A percentile compares a stretch with the other conserved stretches of the same genome.
phyloP scores from a whole-genome alignment of 1,284 basidiomycete genomes.

The Porphyrellus sp. region DNA sequence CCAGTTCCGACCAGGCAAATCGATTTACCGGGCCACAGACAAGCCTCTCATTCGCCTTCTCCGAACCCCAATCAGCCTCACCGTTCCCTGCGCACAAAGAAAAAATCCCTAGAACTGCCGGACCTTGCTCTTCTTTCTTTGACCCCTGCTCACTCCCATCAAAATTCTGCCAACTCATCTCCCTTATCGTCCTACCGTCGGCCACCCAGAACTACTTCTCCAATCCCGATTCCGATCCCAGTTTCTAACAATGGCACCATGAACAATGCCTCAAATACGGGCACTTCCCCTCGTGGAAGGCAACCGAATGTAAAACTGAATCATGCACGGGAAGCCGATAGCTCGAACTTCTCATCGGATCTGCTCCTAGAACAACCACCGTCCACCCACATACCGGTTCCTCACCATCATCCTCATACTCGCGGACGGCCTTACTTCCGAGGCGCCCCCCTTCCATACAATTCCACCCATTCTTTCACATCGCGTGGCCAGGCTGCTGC shows the following conservation, averaged over 20 bases:
- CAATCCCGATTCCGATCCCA: slow-evolving; percentile 45
- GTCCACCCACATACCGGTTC: slow-evolving; percentile 44
- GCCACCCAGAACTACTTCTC: slow-evolving; percentile 44
- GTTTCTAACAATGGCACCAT: slow-evolving; percentile 37
- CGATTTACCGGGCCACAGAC: slow-evolving; percentile 22
- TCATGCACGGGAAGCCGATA: slow-evolving; percentile 26
- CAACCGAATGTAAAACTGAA: slow-evolving; percentile 33
- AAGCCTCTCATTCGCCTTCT: slow-evolving; percentile 33
- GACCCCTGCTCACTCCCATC: slow-evolving; percentile 43
- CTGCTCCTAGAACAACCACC: slow-evolving; percentile 40
- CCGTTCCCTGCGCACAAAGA: slow-evolving; percentile 61
- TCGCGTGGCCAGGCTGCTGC: slow-evolving; percentile 28
- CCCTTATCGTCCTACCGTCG: slow-evolving; percentile 43
- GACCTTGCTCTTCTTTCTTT: slow-evolving; percentile 67
- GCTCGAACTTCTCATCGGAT: slow-evolving; percentile 37
- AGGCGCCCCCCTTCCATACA: slow-evolving; percentile 34
- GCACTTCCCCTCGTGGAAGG: slow-evolving; percentile 35
- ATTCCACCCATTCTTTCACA: slow-evolving; percentile 39
- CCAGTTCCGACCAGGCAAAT: slow-evolving; percentile 25
- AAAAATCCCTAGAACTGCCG: slow-evolving; percentile 71
- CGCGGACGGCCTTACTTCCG: slow-evolving; percentile 33
- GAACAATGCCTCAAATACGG: slow-evolving; percentile 35
- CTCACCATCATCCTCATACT: slow-evolving; percentile 32
- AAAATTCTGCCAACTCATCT: slow-evolving; percentile 38
- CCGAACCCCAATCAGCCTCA: slow-evolving; percentile 40